These are phyloP conservation scores for Erigeron philadelphicus DNA, from an alignment of 140 eudicot species.

Conservation along the genomic window DNA sequence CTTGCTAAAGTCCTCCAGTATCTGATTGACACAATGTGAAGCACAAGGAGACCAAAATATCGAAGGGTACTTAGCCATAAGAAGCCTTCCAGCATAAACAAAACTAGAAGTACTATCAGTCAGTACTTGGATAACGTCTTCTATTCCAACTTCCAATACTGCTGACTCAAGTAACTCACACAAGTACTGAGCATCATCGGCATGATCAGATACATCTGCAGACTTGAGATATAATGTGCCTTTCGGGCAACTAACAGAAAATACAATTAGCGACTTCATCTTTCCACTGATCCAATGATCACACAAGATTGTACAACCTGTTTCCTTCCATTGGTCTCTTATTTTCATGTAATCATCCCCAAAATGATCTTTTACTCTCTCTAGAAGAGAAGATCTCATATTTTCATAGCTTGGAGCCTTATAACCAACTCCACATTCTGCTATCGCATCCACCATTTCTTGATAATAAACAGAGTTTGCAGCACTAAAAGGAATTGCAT, in stretches of 20 bases:
- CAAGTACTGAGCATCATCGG: slow-evolving; percentile 36
- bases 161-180: slow-evolving; percentile 34
- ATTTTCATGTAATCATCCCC: slow-evolving; percentile 23
- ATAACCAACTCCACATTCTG: slow-evolving; percentile 40
- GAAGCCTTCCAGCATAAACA: slow-evolving; percentile 40
- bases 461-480: slow-evolving; percentile 36
- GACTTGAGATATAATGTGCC: slow-evolving; percentile 37
- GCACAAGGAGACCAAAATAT: slow-evolving; percentile 49
- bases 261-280: slow-evolving; percentile 23
- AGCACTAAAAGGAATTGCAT: slow-evolving; percentile 38
- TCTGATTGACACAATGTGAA: slow-evolving; percentile 33
- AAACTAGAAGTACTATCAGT: slow-evolving; percentile 30
- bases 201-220: slow-evolving; percentile 34
- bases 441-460: slow-evolving; percentile 39
- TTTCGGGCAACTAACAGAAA: slow-evolving; percentile 35
- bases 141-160: slow-evolving; percentile 36
- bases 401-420: slow-evolving; percentile 38
- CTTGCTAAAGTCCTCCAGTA: slow-evolving; percentile 37
- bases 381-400: slow-evolving; percentile 29
- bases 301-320: slow-evolving; percentile 46
- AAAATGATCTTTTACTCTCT: slow-evolving; percentile 31
- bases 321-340: slow-evolving; percentile 32
- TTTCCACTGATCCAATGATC: slow-evolving; percentile 17
- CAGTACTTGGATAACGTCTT: slow-evolving; percentile 40
- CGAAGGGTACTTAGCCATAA: slow-evolving; percentile 44